Evolutionary conservation across 768 basidiomycete genomes (phyloP).

Genomic region (Strobilomyces echinocephalus): DNA sequence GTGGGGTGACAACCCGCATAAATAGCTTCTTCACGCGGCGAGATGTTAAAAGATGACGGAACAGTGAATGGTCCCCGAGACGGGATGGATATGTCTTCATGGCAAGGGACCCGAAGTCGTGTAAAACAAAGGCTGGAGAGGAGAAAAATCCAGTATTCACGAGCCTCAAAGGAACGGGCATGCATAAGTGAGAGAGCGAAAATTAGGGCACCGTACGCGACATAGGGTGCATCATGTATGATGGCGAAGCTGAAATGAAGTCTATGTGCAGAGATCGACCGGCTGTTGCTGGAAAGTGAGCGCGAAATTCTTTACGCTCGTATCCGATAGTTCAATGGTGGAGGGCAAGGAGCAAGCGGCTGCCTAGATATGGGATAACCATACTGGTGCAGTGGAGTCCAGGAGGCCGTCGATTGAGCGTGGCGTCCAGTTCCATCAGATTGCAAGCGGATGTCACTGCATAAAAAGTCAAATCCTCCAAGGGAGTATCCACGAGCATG

Average conservation of each 20-base stretch:
- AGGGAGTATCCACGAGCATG: conserved; percentile 61
- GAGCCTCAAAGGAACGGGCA: conserved; percentile 30
- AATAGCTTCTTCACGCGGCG: conserved; percentile 29
- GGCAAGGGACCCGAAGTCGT: conserved; percentile 24
- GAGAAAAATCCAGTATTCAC: conserved; percentile 35
- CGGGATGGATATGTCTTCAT: conserved; percentile 65
- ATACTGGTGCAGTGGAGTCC: conserved; percentile 40
- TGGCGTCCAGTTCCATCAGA: conserved; percentile 38
- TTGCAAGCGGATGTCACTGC: conserved; percentile 42
- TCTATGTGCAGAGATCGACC: conserved; percentile 21
- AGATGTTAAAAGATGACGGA: conserved; percentile 27
- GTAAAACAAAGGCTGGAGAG: conserved; percentile 22
- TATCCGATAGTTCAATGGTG: conserved; percentile 45
- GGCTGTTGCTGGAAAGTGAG: conserved; percentile 1
- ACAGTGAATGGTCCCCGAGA: conserved; percentile 41
- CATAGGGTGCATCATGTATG: conserved; percentile 30
- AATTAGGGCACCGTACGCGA: conserved; percentile 34
- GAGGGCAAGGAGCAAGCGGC: conserved; percentile 40
- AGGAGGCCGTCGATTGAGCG: conserved; percentile 37
- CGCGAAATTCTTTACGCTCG: conserved; percentile 35
- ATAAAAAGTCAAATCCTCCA: conserved; percentile 49
- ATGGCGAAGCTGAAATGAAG: conserved; percentile 23
- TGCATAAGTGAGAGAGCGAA: conserved; percentile 37
- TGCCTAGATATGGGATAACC: conserved; percentile 40
- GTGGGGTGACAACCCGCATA: conserved; percentile 23